phyloP scores from a whole-genome alignment of 163 green algal species.

The Prototheca wickerhamii region DNA sequence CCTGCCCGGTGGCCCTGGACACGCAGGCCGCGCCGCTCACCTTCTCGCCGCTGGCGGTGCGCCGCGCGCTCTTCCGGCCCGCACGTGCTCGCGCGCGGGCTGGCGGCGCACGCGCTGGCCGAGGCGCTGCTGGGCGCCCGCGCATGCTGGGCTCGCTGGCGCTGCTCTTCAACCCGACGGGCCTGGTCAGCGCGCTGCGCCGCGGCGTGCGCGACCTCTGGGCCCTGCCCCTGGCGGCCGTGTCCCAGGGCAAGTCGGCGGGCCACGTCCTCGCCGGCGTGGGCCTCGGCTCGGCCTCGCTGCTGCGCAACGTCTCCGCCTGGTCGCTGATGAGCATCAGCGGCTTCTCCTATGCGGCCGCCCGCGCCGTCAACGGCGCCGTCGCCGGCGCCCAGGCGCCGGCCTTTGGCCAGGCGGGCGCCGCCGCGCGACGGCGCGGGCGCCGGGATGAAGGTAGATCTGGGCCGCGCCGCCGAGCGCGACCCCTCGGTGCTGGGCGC shows the following conservation, averaged over 20 bases:
- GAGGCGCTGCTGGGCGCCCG: conserved; percentile 48
- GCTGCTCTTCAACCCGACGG: conserved; percentile 53
- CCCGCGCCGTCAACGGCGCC: conserved; percentile 33
- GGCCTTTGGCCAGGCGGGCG: not conserved
- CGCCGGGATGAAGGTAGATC: not conserved
- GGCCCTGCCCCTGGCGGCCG: conserved; percentile 27
- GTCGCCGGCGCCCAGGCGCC: conserved; percentile 2
- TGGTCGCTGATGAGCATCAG: conserved; percentile 49
- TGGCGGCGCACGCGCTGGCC: conserved; percentile 44
- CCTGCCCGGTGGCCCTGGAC: conserved; percentile 30
- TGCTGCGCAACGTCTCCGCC: conserved; percentile 37
- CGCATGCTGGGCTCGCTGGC: conserved; percentile 47
- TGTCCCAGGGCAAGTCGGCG: conserved; percentile 19
- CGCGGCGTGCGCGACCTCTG: conserved; percentile 29
- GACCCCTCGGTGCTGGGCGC: conserved; percentile 18
- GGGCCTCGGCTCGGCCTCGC: conserved; percentile 34
- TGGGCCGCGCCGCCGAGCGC: conserved; percentile 7
- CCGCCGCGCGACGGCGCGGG: not conserved
- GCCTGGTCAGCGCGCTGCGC: conserved; percentile 24
- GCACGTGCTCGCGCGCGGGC: conserved; percentile 30
- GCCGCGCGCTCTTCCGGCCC: conserved; percentile 36
- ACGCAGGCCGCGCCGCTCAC: conserved; percentile 29
- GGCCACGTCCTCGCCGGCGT: conserved; percentile 41
- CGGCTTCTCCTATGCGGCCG: conserved; percentile 45
- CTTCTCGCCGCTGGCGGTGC: conserved; percentile 15